Base-by-base conservation (phyloP, 2,329 filamentous ascomycete genomes). In the Elsinoe fawcettii region DNA sequence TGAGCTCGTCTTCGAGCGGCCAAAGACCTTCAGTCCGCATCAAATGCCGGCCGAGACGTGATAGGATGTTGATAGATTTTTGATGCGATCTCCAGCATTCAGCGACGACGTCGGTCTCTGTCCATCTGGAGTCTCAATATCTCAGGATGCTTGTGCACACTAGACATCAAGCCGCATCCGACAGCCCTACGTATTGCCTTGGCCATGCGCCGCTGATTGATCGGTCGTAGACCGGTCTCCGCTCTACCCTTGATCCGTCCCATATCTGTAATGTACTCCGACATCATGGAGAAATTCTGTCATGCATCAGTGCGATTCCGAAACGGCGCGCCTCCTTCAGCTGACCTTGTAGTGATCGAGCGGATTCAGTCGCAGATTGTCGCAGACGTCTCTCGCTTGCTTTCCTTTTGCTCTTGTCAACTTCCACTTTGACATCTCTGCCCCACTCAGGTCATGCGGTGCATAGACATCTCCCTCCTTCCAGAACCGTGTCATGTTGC, bases 201-300 rank as follows among this genome's bases (percentile, higher is more conserved):
- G 61, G 92, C 88, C 69, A 99, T 84, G 74, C 87, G 90, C 64
- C 93, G 81, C 77, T 99, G 93, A 77, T 97, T 97, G 63, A 88
- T 86, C 2, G 88, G 87, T 58, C 89, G 81, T 60, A 99, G 77
- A 12, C 89, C 90, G 0, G 91, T 97, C 22, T 85, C 77, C 5
- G 71, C 79, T n/a, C 81, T 78, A 69, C 87, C 84, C 74, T 83
- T 87, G 70, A 99, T 96, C 59, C 90, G 83, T 53, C 92, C 93
- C 75, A 89, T 88, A 9, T 85, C 74, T 0, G 88, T 90, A 67
- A 93, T 87, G 71, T 87, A 96, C 70, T 96, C 90, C 30, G 87
- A 87, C 73, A 97, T 87, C 60, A 99, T 82, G 36, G 88, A 83
- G 71, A 95, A 95, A 74, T 99, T 99, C 90, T 96, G 51, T 18